Evolutionary conservation across 2,329 filamentous ascomycete genomes (phyloP).

Genomic region (Didymella exigua): DNA sequence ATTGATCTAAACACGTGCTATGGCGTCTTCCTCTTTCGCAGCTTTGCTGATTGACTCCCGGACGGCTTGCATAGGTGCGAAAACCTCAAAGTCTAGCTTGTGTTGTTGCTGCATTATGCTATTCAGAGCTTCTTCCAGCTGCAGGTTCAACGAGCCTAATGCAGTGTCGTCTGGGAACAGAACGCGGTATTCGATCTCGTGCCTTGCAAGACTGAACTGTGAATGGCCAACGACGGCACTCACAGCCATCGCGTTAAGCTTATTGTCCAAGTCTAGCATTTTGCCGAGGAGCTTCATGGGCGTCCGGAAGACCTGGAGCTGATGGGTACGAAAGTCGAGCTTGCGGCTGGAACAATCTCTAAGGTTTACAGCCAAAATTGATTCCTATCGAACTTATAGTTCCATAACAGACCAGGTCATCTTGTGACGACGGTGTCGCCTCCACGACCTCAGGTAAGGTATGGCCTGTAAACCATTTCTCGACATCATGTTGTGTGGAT

Average conservation of each 20-base stretch:
- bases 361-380: too few relatives aligned
- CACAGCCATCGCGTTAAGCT: constrained; percentile 5
- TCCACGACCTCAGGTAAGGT: too few relatives aligned
- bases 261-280: constrained; percentile 30
- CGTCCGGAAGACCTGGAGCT: constrained; percentile 22
- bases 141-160: constrained; percentile 28
- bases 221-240: constrained; percentile 24
- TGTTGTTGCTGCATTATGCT: constrained; percentile 22
- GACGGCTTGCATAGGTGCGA: constrained; percentile 24
- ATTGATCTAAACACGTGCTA: constrained; percentile 35
- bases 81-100: constrained; percentile 30
- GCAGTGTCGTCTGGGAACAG: constrained; percentile 20
- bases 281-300: constrained; percentile 29
- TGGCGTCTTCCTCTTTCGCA: constrained; percentile 31
- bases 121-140: constrained; percentile 26
- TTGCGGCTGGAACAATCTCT: too few relatives aligned
- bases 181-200: constrained; percentile 21
- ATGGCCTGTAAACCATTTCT: too few relatives aligned
- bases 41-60: constrained; percentile 32
- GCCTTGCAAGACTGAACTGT: constrained; percentile 18
- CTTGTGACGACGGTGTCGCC: background rate
- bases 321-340: too few relatives aligned
- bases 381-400: too few relatives aligned
- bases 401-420: background rate
- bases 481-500: constrained; percentile 6